These are phyloP conservation scores for Pichia ethanolica DNA, from an alignment of 805 yeast species.

Conservation along the genomic window DNA sequence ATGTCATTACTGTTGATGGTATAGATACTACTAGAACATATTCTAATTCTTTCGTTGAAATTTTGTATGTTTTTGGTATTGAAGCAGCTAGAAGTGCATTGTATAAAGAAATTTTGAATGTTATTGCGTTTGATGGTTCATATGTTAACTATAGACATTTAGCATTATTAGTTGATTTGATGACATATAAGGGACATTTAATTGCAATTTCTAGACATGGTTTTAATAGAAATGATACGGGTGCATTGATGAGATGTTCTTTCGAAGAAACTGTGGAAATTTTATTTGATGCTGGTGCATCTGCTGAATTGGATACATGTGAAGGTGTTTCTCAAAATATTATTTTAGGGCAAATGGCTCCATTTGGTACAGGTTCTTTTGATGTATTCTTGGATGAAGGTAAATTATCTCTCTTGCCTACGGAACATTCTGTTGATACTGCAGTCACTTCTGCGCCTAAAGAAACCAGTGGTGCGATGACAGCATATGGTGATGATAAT, in stretches of 20 bases:
- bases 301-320: constrained; percentile 96
- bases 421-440: constrained; percentile 34
- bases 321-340: constrained; percentile 98
- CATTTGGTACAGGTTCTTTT: constrained; percentile 96
- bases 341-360: constrained; percentile 96
- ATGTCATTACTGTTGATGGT: constrained; percentile 91
- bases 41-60: constrained; percentile 94
- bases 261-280: constrained; percentile 99
- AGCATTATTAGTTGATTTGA: constrained; percentile 95
- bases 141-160: constrained; percentile 97
- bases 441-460: constrained; percentile 34
- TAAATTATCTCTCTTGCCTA: constrained; percentile 60
- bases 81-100: constrained; percentile 96
- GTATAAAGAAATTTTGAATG: constrained; percentile 90
- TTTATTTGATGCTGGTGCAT: constrained; percentile 93
- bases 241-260: constrained; percentile 98
- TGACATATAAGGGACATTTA: constrained; percentile 97
- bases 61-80: constrained; percentile 90
- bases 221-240: constrained; percentile 96
- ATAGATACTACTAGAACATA: constrained; percentile 87
- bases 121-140: constrained; percentile 99
- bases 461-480: constrained; percentile 72
- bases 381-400: constrained; percentile 92
- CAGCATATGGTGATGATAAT: constrained; percentile 76
- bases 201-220: constrained; percentile 99